A percentile compares a stretch with the other conserved stretches of the same genome.
These are phyloP conservation scores for Vigna hirtella DNA, from an alignment of 306 rosid genomes.

Conservation along the genomic window DNA sequence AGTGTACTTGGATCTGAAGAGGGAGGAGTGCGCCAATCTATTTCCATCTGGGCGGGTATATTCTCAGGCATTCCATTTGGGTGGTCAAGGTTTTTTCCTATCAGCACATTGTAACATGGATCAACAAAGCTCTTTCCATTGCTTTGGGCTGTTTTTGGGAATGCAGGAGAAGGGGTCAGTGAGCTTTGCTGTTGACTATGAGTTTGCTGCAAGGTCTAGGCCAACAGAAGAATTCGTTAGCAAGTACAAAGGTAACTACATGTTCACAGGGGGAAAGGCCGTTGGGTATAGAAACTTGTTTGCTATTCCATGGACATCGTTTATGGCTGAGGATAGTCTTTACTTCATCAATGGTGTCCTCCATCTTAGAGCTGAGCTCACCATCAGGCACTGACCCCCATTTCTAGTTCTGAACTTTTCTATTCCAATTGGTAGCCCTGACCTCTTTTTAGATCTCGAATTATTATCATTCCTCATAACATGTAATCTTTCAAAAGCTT, in stretches of 20 bases:
- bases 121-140: conserved; percentile 92
- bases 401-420: conserved; percentile 17
- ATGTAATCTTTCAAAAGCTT: conserved; percentile 25
- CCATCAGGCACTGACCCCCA: conserved; percentile 68
- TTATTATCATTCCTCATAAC: conserved; percentile 14
- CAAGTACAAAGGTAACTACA: conserved; percentile 97
- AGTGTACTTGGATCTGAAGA: conserved; percentile 90
- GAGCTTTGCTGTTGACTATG: conserved; percentile 92
- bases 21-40: conserved; percentile 81
- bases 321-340: conserved; percentile 85
- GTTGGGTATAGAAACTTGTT: conserved; percentile 95
- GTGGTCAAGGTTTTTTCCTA: conserved; percentile 96
- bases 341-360: conserved; percentile 92
- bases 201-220: conserved; percentile 89
- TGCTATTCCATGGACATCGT: conserved; percentile 82
- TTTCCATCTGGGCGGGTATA: conserved; percentile 94
- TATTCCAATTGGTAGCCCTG: conserved; percentile 37
- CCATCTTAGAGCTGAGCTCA: conserved; percentile 95
- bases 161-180: conserved; percentile 99
- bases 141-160: conserved; percentile 94
- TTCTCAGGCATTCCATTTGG: conserved; percentile 98
- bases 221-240: conserved; percentile 81
- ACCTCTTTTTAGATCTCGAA: neutral
- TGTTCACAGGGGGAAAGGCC: conserved; percentile 96
- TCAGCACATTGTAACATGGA: conserved; percentile 99